These are phyloP conservation scores for Penicillium mononematosum DNA, from an alignment of 495 filamentous ascomycete species.

Conservation along the genomic window DNA sequence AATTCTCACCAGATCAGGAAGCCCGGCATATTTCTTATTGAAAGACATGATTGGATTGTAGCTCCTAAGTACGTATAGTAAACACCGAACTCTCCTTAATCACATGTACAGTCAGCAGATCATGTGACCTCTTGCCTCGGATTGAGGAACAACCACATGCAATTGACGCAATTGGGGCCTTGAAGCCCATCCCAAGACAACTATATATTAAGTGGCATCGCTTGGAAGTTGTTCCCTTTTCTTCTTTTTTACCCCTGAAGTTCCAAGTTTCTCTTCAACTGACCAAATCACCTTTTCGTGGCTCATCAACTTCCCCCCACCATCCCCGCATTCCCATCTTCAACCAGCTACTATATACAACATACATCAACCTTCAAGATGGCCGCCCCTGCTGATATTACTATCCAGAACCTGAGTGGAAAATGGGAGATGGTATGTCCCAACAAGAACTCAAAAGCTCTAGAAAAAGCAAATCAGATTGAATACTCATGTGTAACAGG, in stretches of 20 bases:
- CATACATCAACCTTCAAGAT: conserved; percentile 49
- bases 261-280: background rate
- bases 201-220: background rate
- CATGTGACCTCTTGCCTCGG: conserved; percentile 32
- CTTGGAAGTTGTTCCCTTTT: background rate
- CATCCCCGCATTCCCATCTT: conserved; percentile 16
- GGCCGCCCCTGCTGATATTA: conserved; percentile 77
- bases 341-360: conserved; percentile 9
- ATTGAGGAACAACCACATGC: conserved; percentile 8
- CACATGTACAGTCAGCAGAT: conserved; percentile 15
- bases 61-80: conserved; percentile 7
- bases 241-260: background rate
- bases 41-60: conserved; percentile 40
- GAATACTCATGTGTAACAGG: conserved; percentile 48
- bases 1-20: conserved; percentile 75
- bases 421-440: conserved; percentile 72
- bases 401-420: conserved; percentile 70
- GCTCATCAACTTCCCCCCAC: conserved; percentile 12
- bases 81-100: conserved; percentile 7
- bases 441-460: background rate
- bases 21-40: conserved; percentile 74
- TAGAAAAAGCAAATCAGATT: background rate
- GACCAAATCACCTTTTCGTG: background rate
- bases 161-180: conserved; percentile 9
- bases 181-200: background rate